Base-by-base conservation (phyloP, 257 asterid species). In the Verbascum thapsus region DNA sequence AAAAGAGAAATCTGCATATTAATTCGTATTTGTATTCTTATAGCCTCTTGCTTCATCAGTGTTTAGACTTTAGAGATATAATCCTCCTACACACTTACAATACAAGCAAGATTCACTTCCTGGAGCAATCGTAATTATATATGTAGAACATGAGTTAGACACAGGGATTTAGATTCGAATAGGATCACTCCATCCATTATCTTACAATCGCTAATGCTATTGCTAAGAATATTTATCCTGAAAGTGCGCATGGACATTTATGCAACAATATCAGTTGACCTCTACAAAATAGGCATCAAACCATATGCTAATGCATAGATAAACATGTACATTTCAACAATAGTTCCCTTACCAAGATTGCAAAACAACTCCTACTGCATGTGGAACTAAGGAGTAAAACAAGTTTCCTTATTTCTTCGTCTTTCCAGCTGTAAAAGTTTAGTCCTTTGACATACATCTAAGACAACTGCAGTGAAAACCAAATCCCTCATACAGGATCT, bases 381-480 rank as follows among this genome's bases (percentile, higher is more conserved):
- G 1, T n/a, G 10, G 10, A 49, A 19, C 15, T 49, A n/a, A 5
- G 52, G 30, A 55, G 8, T 57, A 18, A 18, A 38, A 1, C 8
- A 13, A 38, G 10, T 16, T 43, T 19, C 38, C 32, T 43, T 32
- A 18, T 45, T 19, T 26, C 16, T 19, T 52, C 47, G 12, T 15
- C 39, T 15, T 26, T 26, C 32, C 16, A n/a, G 30, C 26, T 1
- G 39, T 37, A 9, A 39, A 50, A 17, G 16, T 60, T 78, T 72
- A 88, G 69, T 88, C 94, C 45, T 73, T 77, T 5, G 88, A 77
- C 61, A 66, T 64, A 72, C 97, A 90, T 73, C 96, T 78, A 32
- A 68, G 78, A 75, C 98, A 91, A 57, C 75, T 82, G 81, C 98
- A 88, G 23, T 43, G 60, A 68, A 90, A 91, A 71, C 91, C 95